These are phyloP conservation scores for Arthrobotrys pseudoclavata DNA, from an alignment of 2,329 filamentous ascomycete species.

Conservation along the genomic window DNA sequence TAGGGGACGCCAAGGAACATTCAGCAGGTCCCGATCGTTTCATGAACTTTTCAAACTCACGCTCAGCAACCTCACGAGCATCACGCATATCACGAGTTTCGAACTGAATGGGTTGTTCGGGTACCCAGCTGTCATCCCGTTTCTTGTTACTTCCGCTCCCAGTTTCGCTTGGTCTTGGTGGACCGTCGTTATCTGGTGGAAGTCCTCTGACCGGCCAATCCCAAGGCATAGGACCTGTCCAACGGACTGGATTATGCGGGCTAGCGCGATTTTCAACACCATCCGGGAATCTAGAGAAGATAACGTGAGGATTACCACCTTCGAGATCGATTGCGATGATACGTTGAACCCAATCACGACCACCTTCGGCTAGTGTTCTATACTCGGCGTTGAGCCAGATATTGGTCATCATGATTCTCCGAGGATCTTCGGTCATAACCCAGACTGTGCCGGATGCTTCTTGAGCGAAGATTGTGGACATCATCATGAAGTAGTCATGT, in stretches of 20 bases:
- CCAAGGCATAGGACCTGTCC: constrained; percentile 11
- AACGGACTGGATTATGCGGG: constrained; percentile 10
- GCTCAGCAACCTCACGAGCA: constrained; percentile 27
- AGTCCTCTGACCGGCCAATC: constrained; percentile 11
- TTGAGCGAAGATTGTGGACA: constrained; percentile 39
- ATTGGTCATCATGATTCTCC: constrained; percentile 26
- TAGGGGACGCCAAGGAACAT: background rate
- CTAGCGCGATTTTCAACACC: constrained; percentile 7
- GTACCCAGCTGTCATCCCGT: background rate
- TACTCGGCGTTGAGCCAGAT: constrained; percentile 38
- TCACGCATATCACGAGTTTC: constrained; percentile 11
- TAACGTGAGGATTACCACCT: constrained; percentile 21
- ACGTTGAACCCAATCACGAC: constrained; percentile 16
- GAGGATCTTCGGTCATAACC: constrained; percentile 48
- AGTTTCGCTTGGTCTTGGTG: constrained; percentile 1
- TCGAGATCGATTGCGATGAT: constrained; percentile 22
- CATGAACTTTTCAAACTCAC: constrained; percentile 17
- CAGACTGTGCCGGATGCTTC: constrained; percentile 35
- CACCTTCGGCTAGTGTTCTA: constrained; percentile 12
- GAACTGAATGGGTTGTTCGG: background rate
- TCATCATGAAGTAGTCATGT: constrained; percentile 37
- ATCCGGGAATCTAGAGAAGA: constrained; percentile 18
- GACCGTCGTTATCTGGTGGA: constrained; percentile 18
- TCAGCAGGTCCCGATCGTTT: background rate
- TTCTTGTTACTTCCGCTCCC: background rate